phyloP scores from a whole-genome alignment of 306 rosid species.

The Cucurbita maxima region DNA sequence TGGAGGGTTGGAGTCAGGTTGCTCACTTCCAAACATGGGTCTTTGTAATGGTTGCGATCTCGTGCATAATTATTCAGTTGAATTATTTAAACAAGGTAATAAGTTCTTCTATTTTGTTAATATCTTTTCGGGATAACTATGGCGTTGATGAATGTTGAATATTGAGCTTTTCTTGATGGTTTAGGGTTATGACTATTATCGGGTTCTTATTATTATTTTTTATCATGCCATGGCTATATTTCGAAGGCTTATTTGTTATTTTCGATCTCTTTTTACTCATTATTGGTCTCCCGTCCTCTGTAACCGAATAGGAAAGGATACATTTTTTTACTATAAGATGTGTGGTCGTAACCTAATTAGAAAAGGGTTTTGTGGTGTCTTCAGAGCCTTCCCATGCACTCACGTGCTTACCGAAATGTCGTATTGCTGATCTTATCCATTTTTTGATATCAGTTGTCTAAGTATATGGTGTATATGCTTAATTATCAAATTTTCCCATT shows the following conservation, averaged over 20 bases:
- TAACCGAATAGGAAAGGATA: background rate
- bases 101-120: background rate
- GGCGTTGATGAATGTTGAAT: background rate
- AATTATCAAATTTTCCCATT: background rate
- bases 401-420: background rate
- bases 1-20: slow-evolving; percentile 67
- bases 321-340: background rate
- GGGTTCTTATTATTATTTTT: background rate
- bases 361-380: background rate
- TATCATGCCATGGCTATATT: background rate
- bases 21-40: slow-evolving; percentile 66
- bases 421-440: background rate
- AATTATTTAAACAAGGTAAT: slow-evolving; percentile 75
- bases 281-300: background rate
- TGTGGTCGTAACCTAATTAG: background rate
- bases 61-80: slow-evolving; percentile 61
- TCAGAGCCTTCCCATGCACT: background rate
- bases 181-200: background rate
- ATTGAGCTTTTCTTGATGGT: background rate
- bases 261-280: background rate
- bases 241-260: background rate
- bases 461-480: background rate
- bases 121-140: background rate
- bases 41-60: slow-evolving; percentile 55
- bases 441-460: background rate